Base-by-base conservation (phyloP, 495 filamentous ascomycete genomes). In the Parathielavia hyrcaniae region DNA sequence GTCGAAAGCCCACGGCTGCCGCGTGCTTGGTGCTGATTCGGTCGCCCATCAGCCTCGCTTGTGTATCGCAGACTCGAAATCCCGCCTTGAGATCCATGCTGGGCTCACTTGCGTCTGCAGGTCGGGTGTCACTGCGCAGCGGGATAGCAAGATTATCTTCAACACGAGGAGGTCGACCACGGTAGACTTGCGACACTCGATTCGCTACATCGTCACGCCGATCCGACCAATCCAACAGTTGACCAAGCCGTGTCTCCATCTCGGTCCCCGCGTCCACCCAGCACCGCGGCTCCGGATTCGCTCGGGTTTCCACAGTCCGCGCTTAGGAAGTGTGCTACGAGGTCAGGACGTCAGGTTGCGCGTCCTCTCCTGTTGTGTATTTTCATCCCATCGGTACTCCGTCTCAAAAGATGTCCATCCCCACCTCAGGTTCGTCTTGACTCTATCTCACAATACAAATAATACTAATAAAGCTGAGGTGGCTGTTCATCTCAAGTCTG, bases 231-330 rank as follows among this genome's bases (percentile, higher is more conserved):
- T 40, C 54, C 45, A 34, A 19, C 54, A 23, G 35, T 5, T 38
- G n/a, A 38, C 48, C n/a, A 32, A 13, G 30, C 30, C 8, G 17
- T 39, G 14, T 39, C 35, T 39, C 34, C 50, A 46, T 49, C n/a
- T n/a, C 39, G 3, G 2, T 30, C 45, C 43, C 50, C 50, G 35
- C 51, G n/a, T 34, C 14, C 1, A 17, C 5, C 20, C 20, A 50
- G 44, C 58, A n/a, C 26, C 36, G 59, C 47, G 36, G 50, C 57
- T 58, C 56, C 55, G 60, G 63, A 65, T 65, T 62, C 60, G 63
- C 63, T 58, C 60, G 44, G 50, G 48, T 46, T 51, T 46, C 48
- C 48, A 45, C 38, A 34, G 36, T 41, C 47, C 50, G 59, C 62
- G 52, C 56, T 53, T 49, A 57, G 54, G 54, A 9, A 20, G 34